Evolutionary conservation across 768 basidiomycete genomes (phyloP).

Genomic region (Suillus plorans): DNA sequence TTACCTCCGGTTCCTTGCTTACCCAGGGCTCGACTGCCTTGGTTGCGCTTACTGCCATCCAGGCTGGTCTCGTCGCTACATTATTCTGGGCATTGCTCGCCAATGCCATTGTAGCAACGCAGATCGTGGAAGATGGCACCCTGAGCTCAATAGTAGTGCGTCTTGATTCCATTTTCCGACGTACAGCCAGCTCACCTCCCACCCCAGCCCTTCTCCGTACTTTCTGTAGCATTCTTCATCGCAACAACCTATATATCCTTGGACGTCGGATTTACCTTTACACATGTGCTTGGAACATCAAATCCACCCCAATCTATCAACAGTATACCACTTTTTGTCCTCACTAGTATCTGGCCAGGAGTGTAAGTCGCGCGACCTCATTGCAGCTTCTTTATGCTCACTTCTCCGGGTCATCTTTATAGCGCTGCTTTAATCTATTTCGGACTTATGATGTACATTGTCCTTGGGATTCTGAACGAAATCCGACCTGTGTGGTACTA

Average conservation of each 20-base stretch:
- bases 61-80: conserved; percentile 73
- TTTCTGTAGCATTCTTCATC: conserved; percentile 60
- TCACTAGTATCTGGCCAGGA: conserved; percentile 80
- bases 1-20: conserved; percentile 79
- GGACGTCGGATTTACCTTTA: conserved; percentile 74
- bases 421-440: conserved; percentile 73
- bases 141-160: conserved; percentile 64
- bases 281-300: conserved; percentile 57
- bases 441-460: conserved; percentile 76
- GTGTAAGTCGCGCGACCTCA: conserved; percentile 44
- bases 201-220: conserved; percentile 59
- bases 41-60: conserved; percentile 71
- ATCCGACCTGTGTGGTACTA: conserved; percentile 79
- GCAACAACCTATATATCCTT: conserved; percentile 82
- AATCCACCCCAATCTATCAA: conserved; percentile 54
- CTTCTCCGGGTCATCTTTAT: conserved; percentile 9
- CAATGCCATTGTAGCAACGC: conserved; percentile 80
- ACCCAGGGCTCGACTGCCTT: conserved; percentile 74
- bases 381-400: neutral
- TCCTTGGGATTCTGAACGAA: conserved; percentile 75
- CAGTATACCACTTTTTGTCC: conserved; percentile 76
- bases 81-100: conserved; percentile 80
- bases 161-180: conserved; percentile 16
- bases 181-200: neutral
- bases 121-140: conserved; percentile 91